Conservation (phyloP, 257 asterid genomes). For the Solanum bukasovii region DNA sequence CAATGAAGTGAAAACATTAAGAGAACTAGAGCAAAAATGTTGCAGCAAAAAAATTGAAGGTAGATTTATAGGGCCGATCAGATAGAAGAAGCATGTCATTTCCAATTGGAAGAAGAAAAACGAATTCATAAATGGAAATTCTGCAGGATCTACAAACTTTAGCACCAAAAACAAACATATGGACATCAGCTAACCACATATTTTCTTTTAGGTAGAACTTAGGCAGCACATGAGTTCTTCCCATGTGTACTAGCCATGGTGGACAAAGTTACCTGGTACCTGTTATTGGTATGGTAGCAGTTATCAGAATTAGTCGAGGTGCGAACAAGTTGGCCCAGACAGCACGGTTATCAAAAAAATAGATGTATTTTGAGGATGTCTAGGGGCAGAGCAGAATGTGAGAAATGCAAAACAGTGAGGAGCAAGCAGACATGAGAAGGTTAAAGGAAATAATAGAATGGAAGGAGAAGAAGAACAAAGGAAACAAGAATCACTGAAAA, state of each 20-base stretch:
- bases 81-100: not conserved
- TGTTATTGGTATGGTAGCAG: not conserved
- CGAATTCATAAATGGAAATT: not conserved
- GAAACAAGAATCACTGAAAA: not conserved
- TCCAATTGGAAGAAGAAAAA: not conserved
- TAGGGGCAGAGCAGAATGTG: not conserved
- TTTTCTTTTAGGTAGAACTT: not conserved
- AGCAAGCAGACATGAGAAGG: not conserved
- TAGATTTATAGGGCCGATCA: not conserved
- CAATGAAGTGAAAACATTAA: not conserved
- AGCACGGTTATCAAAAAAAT: not conserved
- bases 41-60: not conserved
- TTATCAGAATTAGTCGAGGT: not conserved
- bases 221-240: not conserved
- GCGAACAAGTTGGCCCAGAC: not conserved
- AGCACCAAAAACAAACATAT: not conserved
- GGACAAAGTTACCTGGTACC: not conserved
- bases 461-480: not conserved
- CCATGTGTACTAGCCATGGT: not conserved
- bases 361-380: not conserved
- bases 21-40: not conserved
- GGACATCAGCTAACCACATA: not conserved
- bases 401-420: not conserved
- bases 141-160: not conserved
- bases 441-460: not conserved